phyloP scores from a whole-genome alignment of 2,329 filamentous ascomycete species.

The Karstenula rhodostoma region DNA sequence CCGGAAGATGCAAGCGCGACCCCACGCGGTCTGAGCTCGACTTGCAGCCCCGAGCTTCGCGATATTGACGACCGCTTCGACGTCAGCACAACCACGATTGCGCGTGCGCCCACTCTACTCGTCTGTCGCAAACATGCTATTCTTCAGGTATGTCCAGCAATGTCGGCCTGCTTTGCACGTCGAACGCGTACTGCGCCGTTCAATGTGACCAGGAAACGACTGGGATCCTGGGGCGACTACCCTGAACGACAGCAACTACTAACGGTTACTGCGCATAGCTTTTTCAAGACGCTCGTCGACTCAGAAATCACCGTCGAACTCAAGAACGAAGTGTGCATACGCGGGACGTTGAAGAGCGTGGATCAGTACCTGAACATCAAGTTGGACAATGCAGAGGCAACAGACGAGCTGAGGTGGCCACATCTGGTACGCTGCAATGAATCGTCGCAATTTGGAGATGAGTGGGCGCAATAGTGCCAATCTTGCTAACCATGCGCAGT shows the following conservation, averaged over 20 bases:
- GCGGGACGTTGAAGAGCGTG: conserved; percentile 93
- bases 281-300: conserved; percentile 99
- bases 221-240: background rate
- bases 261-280: conserved; percentile 53
- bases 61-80: conserved; percentile 8
- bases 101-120: background rate
- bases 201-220: background rate
- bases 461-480: background rate
- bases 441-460: background rate
- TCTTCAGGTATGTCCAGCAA: conserved; percentile 57
- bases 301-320: conserved; percentile 97
- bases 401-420: conserved; percentile 93
- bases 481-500: conserved; percentile 52
- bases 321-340: conserved; percentile 98
- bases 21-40: conserved; percentile 11
- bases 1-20: conserved; percentile 20
- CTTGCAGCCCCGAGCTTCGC: conserved; percentile 20
- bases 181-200: no score
- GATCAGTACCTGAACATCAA: conserved; percentile 99
- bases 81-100: conserved; percentile 3
- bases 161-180: background rate
- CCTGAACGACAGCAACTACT: background rate
- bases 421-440: conserved; percentile 70
- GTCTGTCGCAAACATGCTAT: conserved; percentile 52
- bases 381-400: conserved; percentile 90